Evolutionary conservation across 257 asterid species (phyloP).

Genomic region (Solanum ossicruentum): DNA sequence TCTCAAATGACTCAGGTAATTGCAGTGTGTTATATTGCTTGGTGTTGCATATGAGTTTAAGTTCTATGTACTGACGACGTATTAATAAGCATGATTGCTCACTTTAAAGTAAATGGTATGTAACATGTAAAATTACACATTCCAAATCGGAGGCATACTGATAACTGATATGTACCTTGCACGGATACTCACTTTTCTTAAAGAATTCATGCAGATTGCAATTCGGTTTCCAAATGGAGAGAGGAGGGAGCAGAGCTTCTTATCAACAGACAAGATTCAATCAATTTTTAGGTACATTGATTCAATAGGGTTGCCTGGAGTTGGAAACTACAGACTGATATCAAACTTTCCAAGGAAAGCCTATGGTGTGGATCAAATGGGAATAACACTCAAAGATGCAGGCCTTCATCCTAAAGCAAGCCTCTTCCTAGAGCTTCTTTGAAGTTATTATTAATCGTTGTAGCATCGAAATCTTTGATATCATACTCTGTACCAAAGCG

Average conservation of each 20-base stretch:
- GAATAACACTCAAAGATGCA: constrained; percentile 42
- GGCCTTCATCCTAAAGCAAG: constrained; percentile 83
- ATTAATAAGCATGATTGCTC: background rate
- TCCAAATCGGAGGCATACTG: background rate
- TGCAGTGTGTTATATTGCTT: background rate
- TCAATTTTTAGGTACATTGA: constrained; percentile 45
- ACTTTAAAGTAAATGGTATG: background rate
- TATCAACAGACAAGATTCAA: constrained; percentile 42
- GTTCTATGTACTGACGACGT: background rate
- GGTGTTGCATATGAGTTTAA: background rate
- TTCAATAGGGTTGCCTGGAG: constrained; percentile 36
- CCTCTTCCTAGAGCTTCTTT: constrained; percentile 62
- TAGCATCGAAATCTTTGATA: background rate
- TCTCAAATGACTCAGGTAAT: constrained; percentile 57
- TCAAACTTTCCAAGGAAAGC: constrained; percentile 73
- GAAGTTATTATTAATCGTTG: background rate
- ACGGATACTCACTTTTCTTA: background rate
- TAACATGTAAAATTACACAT: background rate
- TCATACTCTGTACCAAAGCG: background rate
- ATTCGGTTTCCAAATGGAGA: constrained; percentile 87
- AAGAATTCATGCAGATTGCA: constrained; percentile 27
- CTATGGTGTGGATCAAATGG: constrained; percentile 56
- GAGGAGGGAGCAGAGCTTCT: constrained; percentile 64
- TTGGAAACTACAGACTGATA: constrained; percentile 51
- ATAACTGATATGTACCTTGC: background rate